Evolutionary conservation across 179 eudicot genomes (phyloP), one percentile per base, ranked within the genome.

Genomic region (Actinidia arguta): DNA sequence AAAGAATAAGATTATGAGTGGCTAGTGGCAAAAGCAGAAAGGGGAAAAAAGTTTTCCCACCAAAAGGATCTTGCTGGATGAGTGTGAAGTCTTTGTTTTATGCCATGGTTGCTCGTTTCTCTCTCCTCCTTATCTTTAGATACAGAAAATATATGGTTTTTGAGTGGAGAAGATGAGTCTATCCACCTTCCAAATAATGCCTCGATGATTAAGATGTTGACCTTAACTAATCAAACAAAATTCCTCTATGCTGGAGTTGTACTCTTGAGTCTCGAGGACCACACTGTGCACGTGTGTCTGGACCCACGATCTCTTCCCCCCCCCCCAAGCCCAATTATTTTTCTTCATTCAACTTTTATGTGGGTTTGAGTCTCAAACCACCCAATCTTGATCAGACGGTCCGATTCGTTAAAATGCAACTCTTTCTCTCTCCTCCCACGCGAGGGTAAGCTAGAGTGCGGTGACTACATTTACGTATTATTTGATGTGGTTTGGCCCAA

Each of bases 141-240:
- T n/a, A n/a, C 63, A 50, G 8, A 71, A 22, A 73, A 36, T 47
- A 31, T 47, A 22, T 20, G 61, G 18, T 36, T 68, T 78, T 78
- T 71, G 80, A 62, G 82, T 61, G 74, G 78, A 71, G 82, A 72
- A 83, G 78, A 78, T 39, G 73, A 78, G 56, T 71, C 54, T 61
- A 78, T 59, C 78, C 79, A 78, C n/a, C 42, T 39, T 39, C 72
- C 78, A 71, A 78, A 83, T 88, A 88, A 89, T 89, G 82, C 85
- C 81, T 88, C 88, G 82, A 90, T 90, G 91, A 92, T 92, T 85
- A 80, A 83, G 93, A 91, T 87, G 87, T 83, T 83, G 89, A 87
- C 92, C 85, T 82, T 71, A 83, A 80, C 88, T 62, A 70, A 61
- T 61, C 85, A 85, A 87, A 85, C 91, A 85, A 90, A 89, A 83